A percentile compares a stretch with the other conserved stretches of the same genome.
phyloP scores from a whole-genome alignment of 495 filamentous ascomycete species.

The Aspergillus affinis region DNA sequence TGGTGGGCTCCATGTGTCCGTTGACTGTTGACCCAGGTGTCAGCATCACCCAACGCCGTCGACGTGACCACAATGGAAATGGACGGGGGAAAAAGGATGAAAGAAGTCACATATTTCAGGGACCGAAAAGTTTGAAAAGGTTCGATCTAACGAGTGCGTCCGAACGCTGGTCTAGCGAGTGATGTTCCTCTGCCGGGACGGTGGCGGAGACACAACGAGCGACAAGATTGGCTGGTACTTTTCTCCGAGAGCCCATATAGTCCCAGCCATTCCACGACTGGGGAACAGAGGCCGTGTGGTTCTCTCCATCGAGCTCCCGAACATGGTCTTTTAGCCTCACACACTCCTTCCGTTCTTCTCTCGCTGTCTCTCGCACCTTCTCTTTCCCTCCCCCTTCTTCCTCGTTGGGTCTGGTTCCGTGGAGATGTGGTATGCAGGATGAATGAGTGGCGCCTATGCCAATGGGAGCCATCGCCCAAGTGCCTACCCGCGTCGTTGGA shows the following conservation, averaged over 20 bases:
- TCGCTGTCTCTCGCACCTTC: background rate
- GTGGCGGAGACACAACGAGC: slow-evolving; percentile 13
- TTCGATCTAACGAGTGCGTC: background rate
- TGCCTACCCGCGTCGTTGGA: background rate
- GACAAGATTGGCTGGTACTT: slow-evolving; percentile 20
- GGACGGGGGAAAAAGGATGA: background rate
- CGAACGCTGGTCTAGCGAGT: background rate
- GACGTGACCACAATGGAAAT: too few relatives aligned
- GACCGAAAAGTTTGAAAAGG: background rate
- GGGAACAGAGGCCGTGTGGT: background rate
- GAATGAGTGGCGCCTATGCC: slow-evolving; percentile 1
- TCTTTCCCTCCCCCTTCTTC: background rate
- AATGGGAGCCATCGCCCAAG: background rate
- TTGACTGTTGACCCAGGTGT: too few relatives aligned
- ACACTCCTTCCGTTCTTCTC: background rate
- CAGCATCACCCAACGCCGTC: too few relatives aligned
- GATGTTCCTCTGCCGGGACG: background rate
- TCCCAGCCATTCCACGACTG: background rate
- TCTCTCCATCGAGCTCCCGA: background rate
- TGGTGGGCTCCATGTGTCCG: background rate
- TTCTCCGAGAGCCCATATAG: slow-evolving; percentile 21
- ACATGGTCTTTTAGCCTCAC: background rate
- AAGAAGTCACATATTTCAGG: background rate
- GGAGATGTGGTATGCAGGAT: slow-evolving; percentile 3
- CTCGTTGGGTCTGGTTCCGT: background rate